Evolutionary conservation across 345 rosid genomes (phyloP).

Genomic region (Kernera saxatilis): DNA sequence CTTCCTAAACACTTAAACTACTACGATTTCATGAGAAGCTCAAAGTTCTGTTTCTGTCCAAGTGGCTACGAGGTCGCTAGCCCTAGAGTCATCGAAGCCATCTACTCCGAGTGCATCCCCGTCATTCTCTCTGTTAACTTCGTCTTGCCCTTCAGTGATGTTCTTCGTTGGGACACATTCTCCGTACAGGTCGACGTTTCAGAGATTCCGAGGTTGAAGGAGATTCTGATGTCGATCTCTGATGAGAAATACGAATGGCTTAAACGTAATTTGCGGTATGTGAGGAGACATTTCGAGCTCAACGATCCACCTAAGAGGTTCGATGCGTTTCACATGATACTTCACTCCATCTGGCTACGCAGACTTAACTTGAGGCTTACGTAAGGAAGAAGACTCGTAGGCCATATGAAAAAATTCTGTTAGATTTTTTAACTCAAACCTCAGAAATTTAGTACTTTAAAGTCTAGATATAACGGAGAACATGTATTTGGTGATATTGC

Average conservation of each 20-base stretch:
- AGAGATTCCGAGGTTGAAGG: constrained; percentile 73
- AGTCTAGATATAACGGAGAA: constrained; percentile 4
- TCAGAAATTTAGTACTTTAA: constrained; percentile 6
- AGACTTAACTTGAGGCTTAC: constrained; percentile 52
- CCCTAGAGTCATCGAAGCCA: constrained; percentile 83
- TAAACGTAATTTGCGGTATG: constrained; percentile 44
- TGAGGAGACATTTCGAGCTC: constrained; percentile 66
- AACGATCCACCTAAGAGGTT: constrained; percentile 67
- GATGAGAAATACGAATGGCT: constrained; percentile 53
- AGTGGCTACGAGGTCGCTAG: constrained; percentile 95
- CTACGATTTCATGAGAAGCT: constrained; percentile 58
- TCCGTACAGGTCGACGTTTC: constrained; percentile 51
- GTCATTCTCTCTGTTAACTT: constrained; percentile 68
- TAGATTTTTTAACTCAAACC: neutral
- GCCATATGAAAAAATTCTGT: neutral
- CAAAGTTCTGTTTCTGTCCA: constrained; percentile 86
- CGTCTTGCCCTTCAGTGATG: constrained; percentile 78
- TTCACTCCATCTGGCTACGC: constrained; percentile 92
- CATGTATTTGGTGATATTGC: constrained; percentile 6
- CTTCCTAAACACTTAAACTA: constrained; percentile 62
- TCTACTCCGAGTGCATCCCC: constrained; percentile 78
- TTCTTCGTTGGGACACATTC: constrained; percentile 80
- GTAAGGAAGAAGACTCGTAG: constrained; percentile 14
- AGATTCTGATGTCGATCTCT: constrained; percentile 47
- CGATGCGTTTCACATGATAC: constrained; percentile 72